phyloP scores from a whole-genome alignment of 805 yeast genomes.

The Metschnikowia amazonensis region DNA sequence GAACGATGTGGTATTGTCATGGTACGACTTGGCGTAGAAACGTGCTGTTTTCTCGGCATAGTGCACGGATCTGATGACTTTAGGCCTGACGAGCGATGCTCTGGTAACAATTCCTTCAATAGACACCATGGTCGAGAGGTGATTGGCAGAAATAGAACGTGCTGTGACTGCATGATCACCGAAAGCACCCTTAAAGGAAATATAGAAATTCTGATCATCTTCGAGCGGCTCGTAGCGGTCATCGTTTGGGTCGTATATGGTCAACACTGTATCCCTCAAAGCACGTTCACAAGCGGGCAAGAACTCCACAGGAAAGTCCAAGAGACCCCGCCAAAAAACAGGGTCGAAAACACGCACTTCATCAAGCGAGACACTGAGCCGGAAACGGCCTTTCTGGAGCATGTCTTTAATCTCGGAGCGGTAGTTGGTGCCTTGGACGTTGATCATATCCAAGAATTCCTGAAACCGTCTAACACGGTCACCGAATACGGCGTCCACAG shows the following conservation, averaged over 20 bases:
- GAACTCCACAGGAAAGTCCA: constrained; percentile 75
- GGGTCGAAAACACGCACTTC: constrained; percentile 82
- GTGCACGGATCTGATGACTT: constrained; percentile 86
- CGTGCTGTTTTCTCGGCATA: constrained; percentile 80
- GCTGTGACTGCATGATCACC: constrained; percentile 88
- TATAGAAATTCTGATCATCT: constrained; percentile 61
- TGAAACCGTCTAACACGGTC: constrained; percentile 87
- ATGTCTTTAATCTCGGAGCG: constrained; percentile 67
- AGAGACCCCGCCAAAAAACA: constrained; percentile 70
- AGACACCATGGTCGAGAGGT: constrained; percentile 76
- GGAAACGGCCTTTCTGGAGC: constrained; percentile 60
- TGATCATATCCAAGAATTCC: constrained; percentile 67
- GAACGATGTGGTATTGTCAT: constrained; percentile 88
- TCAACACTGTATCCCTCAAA: constrained; percentile 69
- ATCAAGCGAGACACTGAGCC: constrained; percentile 76
- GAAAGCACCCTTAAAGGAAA: constrained; percentile 86
- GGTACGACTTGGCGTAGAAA: constrained; percentile 87
- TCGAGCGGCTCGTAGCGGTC: constrained; percentile 50
- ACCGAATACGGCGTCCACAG: constrained; percentile 51
- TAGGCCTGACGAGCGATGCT: constrained; percentile 90
- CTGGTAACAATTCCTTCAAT: constrained; percentile 94
- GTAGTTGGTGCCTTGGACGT: constrained; percentile 56
- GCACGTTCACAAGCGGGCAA: constrained; percentile 90
- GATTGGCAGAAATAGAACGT: constrained; percentile 73
- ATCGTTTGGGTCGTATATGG: constrained; percentile 63